Base-by-base conservation (phyloP, 1,139 yeast species). In the Kodamaea fungicola region DNA sequence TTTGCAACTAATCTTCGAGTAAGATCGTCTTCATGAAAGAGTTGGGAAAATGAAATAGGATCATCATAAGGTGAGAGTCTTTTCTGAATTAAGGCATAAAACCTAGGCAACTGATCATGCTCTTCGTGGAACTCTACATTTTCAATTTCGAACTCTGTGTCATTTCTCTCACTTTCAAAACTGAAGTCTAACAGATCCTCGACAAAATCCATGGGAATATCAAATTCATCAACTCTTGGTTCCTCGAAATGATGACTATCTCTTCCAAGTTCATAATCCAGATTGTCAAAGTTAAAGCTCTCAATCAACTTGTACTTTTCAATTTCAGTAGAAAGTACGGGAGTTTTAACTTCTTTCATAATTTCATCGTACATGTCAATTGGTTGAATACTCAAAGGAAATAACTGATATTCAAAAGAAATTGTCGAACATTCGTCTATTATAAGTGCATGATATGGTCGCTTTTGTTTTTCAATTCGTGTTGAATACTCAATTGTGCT, bases 1-100 rank as follows among this genome's bases (percentile, higher is more conserved):
- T 57, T 63, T 9, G 66, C 70, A 10, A 70, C 71, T 22, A 64
- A 49, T 10, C 52, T 47, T 40, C 55, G 53, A 10, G 40, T 38
- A 32, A 52, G 37, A 40, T 40, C 38, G 40, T 56, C 50, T 24
- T 45, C 27, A 22, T 34, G 5, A 8, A 23, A 34, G 37, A 31
- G 10, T 33, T 10, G 12, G 9, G 28, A 8, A 13, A 26, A 26
- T 7, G 8, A 7, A 7, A 13, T 9, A 10, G 28, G 3, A 26
- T 12, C 10, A 7, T 7, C 28, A 6, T 3, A 12, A 6, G 12
- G 8, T 8, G 6, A 13, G 12, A 8, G 6, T 13, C 10, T 10
- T 26, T 26, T 26, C 28, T 10, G 28, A 13, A 26, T 26, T 26
- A 10, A 8, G 3, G 10, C 12, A 12, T 10, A n/a, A 12, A 10